A percentile compares a stretch with the other conserved stretches of the same genome.
These are phyloP conservation scores for Oldenlandia corymbosa DNA, from an alignment of 257 asterid genomes.

Conservation along the genomic window DNA sequence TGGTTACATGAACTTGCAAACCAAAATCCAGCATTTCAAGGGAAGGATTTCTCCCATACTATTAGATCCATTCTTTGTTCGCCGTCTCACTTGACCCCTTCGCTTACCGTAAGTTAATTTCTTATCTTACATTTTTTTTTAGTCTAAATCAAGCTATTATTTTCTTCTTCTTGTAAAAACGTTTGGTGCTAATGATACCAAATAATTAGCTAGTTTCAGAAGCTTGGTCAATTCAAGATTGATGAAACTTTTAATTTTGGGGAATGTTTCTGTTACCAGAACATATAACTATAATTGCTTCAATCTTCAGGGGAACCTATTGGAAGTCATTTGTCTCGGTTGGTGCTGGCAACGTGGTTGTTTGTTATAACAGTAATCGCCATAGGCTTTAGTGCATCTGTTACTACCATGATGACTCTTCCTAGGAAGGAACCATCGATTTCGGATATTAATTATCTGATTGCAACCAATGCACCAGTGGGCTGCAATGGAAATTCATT, in stretches of 20 bases:
- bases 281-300: neutral
- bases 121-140: too few species aligned
- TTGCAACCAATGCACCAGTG: conserved; percentile 33
- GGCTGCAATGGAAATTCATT: conserved; percentile 56
- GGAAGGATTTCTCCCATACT: conserved; percentile 26
- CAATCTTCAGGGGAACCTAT: conserved; percentile 45
- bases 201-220: too few species aligned
- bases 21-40: conserved; percentile 38
- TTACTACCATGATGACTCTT: conserved; percentile 51
- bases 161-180: too few species aligned
- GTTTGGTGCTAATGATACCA: too few species aligned
- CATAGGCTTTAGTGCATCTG: conserved; percentile 53
- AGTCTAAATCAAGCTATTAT: too few species aligned
- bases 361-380: conserved; percentile 36
- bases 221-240: too few species aligned
- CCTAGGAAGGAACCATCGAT: conserved; percentile 46
- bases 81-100: conserved; percentile 50
- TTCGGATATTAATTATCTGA: conserved; percentile 34
- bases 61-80: conserved; percentile 50
- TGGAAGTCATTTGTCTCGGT: conserved; percentile 33
- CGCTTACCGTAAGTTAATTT: conserved; percentile 42
- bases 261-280: neutral
- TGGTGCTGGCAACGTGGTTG: conserved; percentile 50
- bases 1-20: conserved; percentile 50
- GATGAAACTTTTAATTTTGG: too few species aligned